Base-by-base conservation (phyloP, 1,139 yeast species). In the Geotrichum restrictum region DNA sequence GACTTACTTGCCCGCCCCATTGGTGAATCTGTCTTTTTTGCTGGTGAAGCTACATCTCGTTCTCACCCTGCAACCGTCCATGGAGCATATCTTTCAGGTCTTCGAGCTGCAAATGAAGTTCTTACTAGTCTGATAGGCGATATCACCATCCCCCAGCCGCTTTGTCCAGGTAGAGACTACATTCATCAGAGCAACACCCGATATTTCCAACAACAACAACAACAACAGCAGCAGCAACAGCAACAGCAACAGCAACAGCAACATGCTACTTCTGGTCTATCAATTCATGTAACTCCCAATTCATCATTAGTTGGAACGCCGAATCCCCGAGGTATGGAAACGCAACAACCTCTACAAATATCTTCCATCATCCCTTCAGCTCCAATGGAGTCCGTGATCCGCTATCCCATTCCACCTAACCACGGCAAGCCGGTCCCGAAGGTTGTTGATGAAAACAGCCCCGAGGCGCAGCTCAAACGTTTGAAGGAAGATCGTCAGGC, bases 31-130 rank as follows among this genome's bases (percentile, higher is more conserved):
- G 56, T 74, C 47, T 72, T 69, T 55, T 73, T 74, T 56, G 77
- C 77, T 0, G 77, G 77, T 34, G 77, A 73, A 51, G 77, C 76
- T 0, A 73, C 77, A 0, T 70, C 73, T 41, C 62, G 76, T 7
- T 59, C 68, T 11, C 68, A 69, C 49, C 77, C 77, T 0, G 75
- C 75, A 1, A 72, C 77, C 0, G 73, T 73, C 3, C 77, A 74
- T 52, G 77, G 77, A 0, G 77, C 77, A 0, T 73, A 72, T 53
- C 56, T 73, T 0, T 71, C 75, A 5, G 77, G 77, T 2, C 59
- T 74, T 29, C 60, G 76, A 14, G 75, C 73, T 1, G 76, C 77
- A 0, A 67, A 65, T 24, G 76, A 73, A 45, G 72, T 71, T 1
- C 57, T 73, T 32, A 69, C 70, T 34, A 67, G 73, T 49, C 50